phyloP scores from a whole-genome alignment of 1,284 basidiomycete genomes.

The Coniophora puteana region DNA sequence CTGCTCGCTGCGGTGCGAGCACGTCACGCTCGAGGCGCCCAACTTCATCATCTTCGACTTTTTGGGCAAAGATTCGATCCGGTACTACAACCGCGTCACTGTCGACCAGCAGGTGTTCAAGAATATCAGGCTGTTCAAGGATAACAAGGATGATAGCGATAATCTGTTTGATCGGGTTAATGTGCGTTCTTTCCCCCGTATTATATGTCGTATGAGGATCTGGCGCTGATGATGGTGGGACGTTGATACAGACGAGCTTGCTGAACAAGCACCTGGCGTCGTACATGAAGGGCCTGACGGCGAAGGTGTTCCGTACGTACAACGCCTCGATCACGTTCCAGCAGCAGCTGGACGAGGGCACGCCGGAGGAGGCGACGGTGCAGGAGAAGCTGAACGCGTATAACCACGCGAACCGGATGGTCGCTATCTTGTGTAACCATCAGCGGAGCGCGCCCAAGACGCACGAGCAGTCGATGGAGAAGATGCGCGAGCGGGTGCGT shows the following conservation, averaged over 20 bases:
- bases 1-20: slow-evolving; percentile 92
- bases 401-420: slow-evolving; percentile 92
- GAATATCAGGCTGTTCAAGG: slow-evolving; percentile 87
- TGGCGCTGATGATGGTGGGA: too few species aligned
- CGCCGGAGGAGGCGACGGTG: slow-evolving; percentile 67
- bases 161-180: slow-evolving; percentile 92
- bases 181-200: slow-evolving; percentile 49
- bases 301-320: slow-evolving; percentile 99
- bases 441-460: slow-evolving; percentile 90
- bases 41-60: slow-evolving; percentile 92
- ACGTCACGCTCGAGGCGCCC: slow-evolving; percentile 87
- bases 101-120: slow-evolving; percentile 90
- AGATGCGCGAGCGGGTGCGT: slow-evolving; percentile 83
- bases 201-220: too few species aligned
- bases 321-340: slow-evolving; percentile 97
- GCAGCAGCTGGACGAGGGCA: slow-evolving; percentile 75
- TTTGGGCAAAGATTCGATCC: slow-evolving; percentile 96
- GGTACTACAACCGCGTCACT: slow-evolving; percentile 88
- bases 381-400: slow-evolving; percentile 95
- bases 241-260: slow-evolving; percentile 57
- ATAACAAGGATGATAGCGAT: slow-evolving; percentile 86
- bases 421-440: slow-evolving; percentile 97
- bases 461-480: slow-evolving; percentile 89
- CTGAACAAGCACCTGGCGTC: slow-evolving; percentile 89
- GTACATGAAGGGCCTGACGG: slow-evolving; percentile 95